phyloP scores from a whole-genome alignment of 1,284 basidiomycete species.

The Phaffia rhodozyma region DNA sequence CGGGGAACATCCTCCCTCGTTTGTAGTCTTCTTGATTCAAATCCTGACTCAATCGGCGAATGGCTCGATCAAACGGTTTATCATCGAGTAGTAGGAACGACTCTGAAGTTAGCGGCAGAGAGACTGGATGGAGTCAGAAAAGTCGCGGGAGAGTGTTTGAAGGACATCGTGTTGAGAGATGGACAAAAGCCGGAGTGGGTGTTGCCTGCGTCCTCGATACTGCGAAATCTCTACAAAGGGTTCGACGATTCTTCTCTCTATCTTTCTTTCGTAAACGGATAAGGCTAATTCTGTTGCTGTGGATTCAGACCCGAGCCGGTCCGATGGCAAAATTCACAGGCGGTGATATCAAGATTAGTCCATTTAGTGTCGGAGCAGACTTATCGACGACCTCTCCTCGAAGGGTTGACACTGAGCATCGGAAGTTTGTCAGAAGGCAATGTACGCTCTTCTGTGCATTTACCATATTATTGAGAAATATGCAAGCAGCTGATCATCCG shows the following conservation, averaged over 20 bases:
- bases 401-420: slow-evolving; percentile 61
- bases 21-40: slow-evolving; percentile 18
- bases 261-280: no score
- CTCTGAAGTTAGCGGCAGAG: slow-evolving; percentile 82
- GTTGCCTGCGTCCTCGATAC: slow-evolving; percentile 32
- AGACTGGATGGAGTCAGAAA: slow-evolving; percentile 80
- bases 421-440: slow-evolving; percentile 70
- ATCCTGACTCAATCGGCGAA: slow-evolving; percentile 27
- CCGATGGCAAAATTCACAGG: slow-evolving; percentile 54
- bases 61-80: slow-evolving; percentile 53
- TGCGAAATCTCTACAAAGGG: slow-evolving; percentile 48
- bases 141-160: slow-evolving; percentile 54
- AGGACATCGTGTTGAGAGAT: slow-evolving; percentile 40
- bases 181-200: slow-evolving; percentile 34
- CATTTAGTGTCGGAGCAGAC: slow-evolving; percentile 50
- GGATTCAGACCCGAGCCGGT: slow-evolving; percentile 22
- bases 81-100: slow-evolving; percentile 48
- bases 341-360: slow-evolving; percentile 59
- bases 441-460: slow-evolving; percentile 37
- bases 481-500: no score
- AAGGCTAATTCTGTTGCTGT: neutral
- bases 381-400: slow-evolving; percentile 53
- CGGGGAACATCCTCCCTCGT: slow-evolving; percentile 41
- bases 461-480: slow-evolving; percentile 11
- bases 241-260: slow-evolving; percentile 22